Base-by-base conservation (phyloP, 495 filamentous ascomycete genomes). In the Lasiosphaeria hispida region DNA sequence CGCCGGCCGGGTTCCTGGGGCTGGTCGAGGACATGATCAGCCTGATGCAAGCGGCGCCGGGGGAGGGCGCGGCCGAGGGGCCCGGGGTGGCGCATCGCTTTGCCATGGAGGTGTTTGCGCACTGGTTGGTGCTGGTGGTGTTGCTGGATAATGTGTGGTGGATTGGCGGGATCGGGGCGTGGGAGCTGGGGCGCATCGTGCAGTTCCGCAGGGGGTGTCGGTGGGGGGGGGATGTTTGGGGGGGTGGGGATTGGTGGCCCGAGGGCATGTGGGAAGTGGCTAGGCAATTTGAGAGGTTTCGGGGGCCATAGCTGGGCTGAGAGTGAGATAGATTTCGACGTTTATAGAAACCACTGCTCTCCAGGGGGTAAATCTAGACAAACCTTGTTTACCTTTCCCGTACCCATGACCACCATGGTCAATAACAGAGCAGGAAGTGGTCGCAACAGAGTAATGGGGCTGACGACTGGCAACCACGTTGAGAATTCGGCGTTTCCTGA, bases 141-240 rank as follows among this genome's bases (percentile, higher is more conserved):
- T 50, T 77, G 42, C 49, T 78, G 36, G 70, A 77, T 54, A 65
- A 71, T 19, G 75, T 78, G 38, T 76, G 75, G 75, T 75, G 75
- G 75, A 74, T 77, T 43, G 70, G 74, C 7, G 63, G 60, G 23
- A 60, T 64, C 23, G 63, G 63, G 0, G 53, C 59, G 0, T 69
- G 63, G 66, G 66, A 69, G 57, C 51, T 69, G 36, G 41, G 45
- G 15, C 30, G 66, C n/a, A 19, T 69, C 3, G 57, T 67, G 1
- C 17, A 10, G 4, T 50, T 55, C 44, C 8, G 58, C 10, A 49
- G 37, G 14, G 15, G 34, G 10, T 10, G 0, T 10, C 30, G 48
- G 13, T 57, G 61, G 53, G 1, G 7, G 4, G 15, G 0, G 10
- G 10, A 30, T 40, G 3, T 58, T 41, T 60, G 57, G 53, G 41